Percentiles rank a stretch among this genome's conserved stretches.
Evolutionary conservation across 2,329 filamentous ascomycete genomes (phyloP).

Genomic region (Thielaviopsis euricoi): DNA sequence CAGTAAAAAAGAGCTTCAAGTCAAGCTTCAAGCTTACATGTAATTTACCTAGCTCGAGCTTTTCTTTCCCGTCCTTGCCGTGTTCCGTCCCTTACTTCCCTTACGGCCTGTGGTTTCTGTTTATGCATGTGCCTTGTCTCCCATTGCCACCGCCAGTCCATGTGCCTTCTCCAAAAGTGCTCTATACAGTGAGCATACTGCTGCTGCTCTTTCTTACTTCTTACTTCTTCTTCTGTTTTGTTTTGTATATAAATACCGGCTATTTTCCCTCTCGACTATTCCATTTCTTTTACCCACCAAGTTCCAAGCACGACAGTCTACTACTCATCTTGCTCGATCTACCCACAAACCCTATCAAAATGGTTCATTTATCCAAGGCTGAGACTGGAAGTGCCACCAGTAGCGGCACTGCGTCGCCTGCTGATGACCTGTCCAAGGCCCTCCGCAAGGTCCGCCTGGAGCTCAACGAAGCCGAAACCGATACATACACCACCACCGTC

Average conservation of each 20-base stretch:
- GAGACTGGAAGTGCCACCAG: slow-evolving; percentile 13
- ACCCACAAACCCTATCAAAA: slow-evolving; percentile 14
- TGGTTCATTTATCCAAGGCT: slow-evolving; percentile 34
- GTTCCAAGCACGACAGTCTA: neutral
- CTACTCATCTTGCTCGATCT: neutral
- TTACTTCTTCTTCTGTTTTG: too few relatives aligned
- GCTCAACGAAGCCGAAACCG: slow-evolving; percentile 30
- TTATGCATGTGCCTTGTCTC: neutral
- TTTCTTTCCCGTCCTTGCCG: neutral
- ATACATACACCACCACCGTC: slow-evolving; percentile 58
- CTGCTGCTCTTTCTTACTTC: too few relatives aligned
- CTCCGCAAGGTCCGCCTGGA: slow-evolving; percentile 29
- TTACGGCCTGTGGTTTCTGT: neutral
- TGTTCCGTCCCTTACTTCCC: neutral
- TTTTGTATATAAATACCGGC: neutral
- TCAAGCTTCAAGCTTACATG: too few relatives aligned
- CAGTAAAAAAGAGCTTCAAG: neutral
- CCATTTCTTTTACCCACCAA: neutral
- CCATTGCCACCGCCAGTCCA: neutral
- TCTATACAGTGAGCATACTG: neutral
- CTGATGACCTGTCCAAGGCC: slow-evolving; percentile 19
- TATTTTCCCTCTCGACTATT: neutral
- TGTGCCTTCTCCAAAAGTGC: neutral
- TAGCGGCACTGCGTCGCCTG: slow-evolving; percentile 10
- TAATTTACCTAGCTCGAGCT: neutral